phyloP scores from a whole-genome alignment of 2,329 filamentous ascomycete species.

The Arachnopeziza araneosa region DNA sequence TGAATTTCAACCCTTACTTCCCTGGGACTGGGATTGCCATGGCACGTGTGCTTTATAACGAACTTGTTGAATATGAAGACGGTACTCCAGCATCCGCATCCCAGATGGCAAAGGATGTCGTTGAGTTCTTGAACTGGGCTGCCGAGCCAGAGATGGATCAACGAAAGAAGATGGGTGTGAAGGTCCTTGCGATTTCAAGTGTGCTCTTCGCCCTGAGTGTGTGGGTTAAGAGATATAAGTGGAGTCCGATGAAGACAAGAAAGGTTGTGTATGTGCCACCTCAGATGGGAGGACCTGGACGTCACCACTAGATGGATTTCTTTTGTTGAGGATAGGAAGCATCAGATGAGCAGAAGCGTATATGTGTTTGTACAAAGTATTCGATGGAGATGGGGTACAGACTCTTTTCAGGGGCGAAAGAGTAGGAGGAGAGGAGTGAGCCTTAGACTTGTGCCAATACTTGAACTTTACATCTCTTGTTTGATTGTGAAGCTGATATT shows the following conservation, averaged over 20 bases:
- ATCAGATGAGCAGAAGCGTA: background rate
- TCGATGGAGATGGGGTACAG: background rate
- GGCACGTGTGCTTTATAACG: constrained; percentile 97
- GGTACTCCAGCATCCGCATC: constrained; percentile 89
- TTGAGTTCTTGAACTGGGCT: constrained; percentile 98
- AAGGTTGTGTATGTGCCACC: constrained; percentile 88
- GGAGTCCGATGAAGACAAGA: constrained; percentile 90
- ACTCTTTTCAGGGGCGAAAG: background rate
- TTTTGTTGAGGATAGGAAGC: background rate
- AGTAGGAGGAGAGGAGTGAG: background rate
- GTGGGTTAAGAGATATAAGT: constrained; percentile 99
- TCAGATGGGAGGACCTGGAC: constrained; percentile 22
- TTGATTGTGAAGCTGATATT: background rate
- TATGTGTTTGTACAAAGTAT: background rate
- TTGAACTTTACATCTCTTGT: background rate
- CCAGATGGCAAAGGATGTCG: constrained; percentile 99
- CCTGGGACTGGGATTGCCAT: constrained; percentile 98
- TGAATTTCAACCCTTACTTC: constrained; percentile 99
- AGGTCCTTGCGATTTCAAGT: constrained; percentile 77
- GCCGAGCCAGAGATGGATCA: constrained; percentile 99
- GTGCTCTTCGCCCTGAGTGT: constrained; percentile 81
- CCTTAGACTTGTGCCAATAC: background rate
- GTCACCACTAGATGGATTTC: background rate
- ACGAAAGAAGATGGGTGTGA: constrained; percentile 99
- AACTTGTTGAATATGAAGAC: constrained; percentile 96